Evolutionary conservation across 2,329 filamentous ascomycete genomes (phyloP).

Genomic region (Claviceps maximensis): DNA sequence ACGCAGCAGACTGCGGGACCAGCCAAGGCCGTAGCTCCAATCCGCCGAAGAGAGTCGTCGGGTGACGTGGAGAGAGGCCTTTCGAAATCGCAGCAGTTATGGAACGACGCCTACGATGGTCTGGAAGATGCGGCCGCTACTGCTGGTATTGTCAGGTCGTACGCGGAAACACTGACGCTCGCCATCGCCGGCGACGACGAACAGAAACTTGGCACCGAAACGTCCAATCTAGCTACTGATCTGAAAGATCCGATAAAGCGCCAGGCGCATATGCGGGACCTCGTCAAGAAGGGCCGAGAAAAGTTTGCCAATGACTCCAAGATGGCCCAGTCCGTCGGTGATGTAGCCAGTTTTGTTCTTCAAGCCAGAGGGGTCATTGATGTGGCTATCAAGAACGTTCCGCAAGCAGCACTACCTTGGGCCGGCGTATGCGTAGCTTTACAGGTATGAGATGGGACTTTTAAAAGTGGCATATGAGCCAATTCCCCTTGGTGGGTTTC

Average conservation of each 20-base stretch:
- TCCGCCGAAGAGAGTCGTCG: not conserved
- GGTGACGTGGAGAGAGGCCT: conserved; percentile 1
- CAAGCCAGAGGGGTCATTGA: conserved; percentile 7
- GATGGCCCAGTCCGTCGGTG: conserved; percentile 6
- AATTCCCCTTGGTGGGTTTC: not conserved
- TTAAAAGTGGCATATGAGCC: not conserved
- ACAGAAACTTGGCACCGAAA: not conserved
- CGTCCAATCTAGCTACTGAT: conserved; percentile 2
- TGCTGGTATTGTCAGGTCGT: conserved; percentile 5
- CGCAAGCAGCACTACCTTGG: conserved; percentile 7
- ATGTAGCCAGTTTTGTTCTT: conserved; percentile 7
- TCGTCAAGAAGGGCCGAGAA: conserved; percentile 6
- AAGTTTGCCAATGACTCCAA: conserved; percentile 7
- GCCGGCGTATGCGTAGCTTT: conserved; percentile 8
- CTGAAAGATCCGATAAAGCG: conserved; percentile 6
- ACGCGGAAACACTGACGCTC: conserved; percentile 5
- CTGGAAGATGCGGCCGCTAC: conserved; percentile 5
- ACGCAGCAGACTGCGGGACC: conserved; percentile 1
- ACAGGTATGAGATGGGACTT: conserved; percentile 1
- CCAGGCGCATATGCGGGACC: conserved; percentile 7
- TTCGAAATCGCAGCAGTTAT: conserved; percentile 6
- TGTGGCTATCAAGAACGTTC: conserved; percentile 6
- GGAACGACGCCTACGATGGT: conserved; percentile 7
- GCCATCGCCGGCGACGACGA: conserved; percentile 5
- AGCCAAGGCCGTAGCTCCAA: not conserved